These are phyloP conservation scores for Phytophthora crassamura DNA, from an alignment of 352 stramenopile species.

Conservation along the genomic window DNA sequence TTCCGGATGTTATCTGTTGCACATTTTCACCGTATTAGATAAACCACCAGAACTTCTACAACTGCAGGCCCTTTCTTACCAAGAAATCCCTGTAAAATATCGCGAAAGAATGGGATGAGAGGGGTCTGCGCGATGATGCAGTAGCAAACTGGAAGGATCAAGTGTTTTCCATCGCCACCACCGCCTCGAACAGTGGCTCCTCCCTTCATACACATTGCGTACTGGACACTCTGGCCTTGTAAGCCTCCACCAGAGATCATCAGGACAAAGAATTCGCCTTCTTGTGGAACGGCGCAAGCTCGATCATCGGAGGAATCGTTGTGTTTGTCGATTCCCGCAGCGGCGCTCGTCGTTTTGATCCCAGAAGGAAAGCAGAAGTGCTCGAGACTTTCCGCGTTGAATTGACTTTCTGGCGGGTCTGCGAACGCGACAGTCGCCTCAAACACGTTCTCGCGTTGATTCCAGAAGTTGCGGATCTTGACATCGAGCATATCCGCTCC, in stretches of 20 bases:
- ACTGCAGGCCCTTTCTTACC: slow-evolving; percentile 21
- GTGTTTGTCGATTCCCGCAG: neutral
- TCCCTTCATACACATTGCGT: slow-evolving; percentile 64
- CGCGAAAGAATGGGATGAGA: slow-evolving; percentile 53
- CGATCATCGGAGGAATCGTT: neutral
- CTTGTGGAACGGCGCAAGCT: neutral
- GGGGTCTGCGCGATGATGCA: slow-evolving; percentile 55
- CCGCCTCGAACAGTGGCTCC: slow-evolving; percentile 26
- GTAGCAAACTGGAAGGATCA: slow-evolving; percentile 54
- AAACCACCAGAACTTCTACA: neutral
- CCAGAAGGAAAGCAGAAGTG: slow-evolving; percentile 76
- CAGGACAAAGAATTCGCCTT: slow-evolving; percentile 55
- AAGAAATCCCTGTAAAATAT: slow-evolving; percentile 40
- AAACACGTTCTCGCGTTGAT: slow-evolving; percentile 50
- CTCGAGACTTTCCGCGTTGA: slow-evolving; percentile 72
- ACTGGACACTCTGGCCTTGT: slow-evolving; percentile 61
- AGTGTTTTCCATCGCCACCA: slow-evolving; percentile 6
- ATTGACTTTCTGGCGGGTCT: slow-evolving; percentile 69
- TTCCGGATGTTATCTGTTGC: slow-evolving; percentile 27
- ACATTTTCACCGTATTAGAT: neutral
- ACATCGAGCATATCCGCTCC: slow-evolving; percentile 55
- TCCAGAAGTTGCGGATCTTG: slow-evolving; percentile 51
- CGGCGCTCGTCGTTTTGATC: slow-evolving; percentile 18
- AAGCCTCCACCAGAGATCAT: slow-evolving; percentile 56
- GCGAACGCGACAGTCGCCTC: slow-evolving; percentile 69